These are phyloP conservation scores for Xanthoparmelia taractica DNA, from an alignment of 495 filamentous ascomycete species.

Conservation along the genomic window DNA sequence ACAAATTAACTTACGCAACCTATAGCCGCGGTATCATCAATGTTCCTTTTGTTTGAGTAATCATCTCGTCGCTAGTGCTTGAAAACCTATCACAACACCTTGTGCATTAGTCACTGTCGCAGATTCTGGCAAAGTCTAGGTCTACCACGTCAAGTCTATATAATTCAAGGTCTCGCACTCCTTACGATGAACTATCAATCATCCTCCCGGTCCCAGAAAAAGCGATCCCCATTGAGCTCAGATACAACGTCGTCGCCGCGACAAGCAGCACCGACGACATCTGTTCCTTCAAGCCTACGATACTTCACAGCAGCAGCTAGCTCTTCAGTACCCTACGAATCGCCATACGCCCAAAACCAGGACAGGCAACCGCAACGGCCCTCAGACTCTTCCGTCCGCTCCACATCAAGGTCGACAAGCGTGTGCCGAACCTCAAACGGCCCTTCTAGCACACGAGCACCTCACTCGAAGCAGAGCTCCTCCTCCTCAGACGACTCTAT, in stretches of 20 bases:
- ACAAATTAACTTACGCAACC: not conserved
- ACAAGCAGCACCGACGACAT: slow-evolving; percentile 9
- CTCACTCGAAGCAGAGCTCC: slow-evolving; percentile 8
- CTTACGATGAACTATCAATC: slow-evolving; percentile 22
- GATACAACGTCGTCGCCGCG: slow-evolving; percentile 11
- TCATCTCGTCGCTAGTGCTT: not conserved
- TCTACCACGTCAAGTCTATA: slow-evolving; percentile 18
- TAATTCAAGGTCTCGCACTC: not conserved
- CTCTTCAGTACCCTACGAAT: slow-evolving; percentile 20
- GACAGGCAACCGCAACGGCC: slow-evolving; percentile 7
- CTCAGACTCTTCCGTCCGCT: slow-evolving; percentile 8
- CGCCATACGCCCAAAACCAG: slow-evolving; percentile 23
- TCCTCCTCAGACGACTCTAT: slow-evolving; percentile 15
- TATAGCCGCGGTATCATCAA: not conserved
- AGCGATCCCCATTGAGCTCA: slow-evolving; percentile 6
- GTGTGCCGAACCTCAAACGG: not conserved
- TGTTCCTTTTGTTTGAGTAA: not conserved
- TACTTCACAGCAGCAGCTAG: slow-evolving; percentile 16
- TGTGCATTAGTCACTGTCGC: not conserved
- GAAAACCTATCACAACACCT: not conserved
- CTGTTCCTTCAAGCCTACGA: slow-evolving; percentile 12
- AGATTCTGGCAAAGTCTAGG: slow-evolving; percentile 9
- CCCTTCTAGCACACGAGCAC: not conserved
- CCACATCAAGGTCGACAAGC: slow-evolving; percentile 16
- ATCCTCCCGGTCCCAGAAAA: slow-evolving; percentile 12